These are phyloP conservation scores for Cucumis cinereus DNA, from an alignment of 306 rosid species.

Conservation along the genomic window DNA sequence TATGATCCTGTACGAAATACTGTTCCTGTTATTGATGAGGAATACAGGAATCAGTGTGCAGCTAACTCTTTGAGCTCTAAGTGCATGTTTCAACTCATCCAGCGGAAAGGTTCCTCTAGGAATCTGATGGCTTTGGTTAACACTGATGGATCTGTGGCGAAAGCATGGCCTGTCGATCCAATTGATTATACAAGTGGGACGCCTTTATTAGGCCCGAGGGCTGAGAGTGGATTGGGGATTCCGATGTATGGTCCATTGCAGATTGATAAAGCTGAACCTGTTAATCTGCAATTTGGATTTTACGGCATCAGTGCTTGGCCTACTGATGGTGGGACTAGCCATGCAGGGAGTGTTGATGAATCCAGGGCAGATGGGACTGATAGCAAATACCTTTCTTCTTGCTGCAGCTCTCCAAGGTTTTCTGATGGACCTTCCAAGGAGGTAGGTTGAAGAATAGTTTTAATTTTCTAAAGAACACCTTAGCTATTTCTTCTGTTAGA, in stretches of 20 bases:
- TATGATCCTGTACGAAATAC: constrained; percentile 67
- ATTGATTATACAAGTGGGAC: constrained; percentile 55
- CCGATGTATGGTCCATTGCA: constrained; percentile 16
- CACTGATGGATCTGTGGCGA: constrained; percentile 90
- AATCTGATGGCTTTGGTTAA: constrained; percentile 82
- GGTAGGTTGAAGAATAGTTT: constrained; percentile 27
- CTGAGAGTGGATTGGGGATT: constrained; percentile 31
- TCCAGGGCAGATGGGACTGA: constrained; percentile 77
- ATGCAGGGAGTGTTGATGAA: constrained; percentile 86
- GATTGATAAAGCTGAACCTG: constrained; percentile 69
- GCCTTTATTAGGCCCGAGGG: constrained; percentile 37
- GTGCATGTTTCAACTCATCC: constrained; percentile 94
- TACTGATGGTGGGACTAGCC: constrained; percentile 79
- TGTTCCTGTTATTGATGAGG: constrained; percentile 73
- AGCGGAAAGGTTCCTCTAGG: constrained; percentile 91
- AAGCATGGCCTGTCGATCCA: constrained; percentile 91
- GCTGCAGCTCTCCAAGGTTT: constrained; percentile 89
- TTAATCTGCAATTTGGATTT: constrained; percentile 91
- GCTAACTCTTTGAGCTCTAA: constrained; percentile 85
- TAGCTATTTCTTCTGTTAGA: not conserved
- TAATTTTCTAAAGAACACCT: not conserved
- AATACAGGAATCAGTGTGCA: constrained; percentile 79
- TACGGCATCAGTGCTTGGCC: constrained; percentile 99
- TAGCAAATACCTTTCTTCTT: constrained; percentile 67
- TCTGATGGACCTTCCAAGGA: constrained; percentile 75